Percentiles rank a stretch among this genome's conserved stretches.
These are phyloP conservation scores for Aspergillus sp. DNA, from an alignment of 2,329 filamentous ascomycete genomes.

Conservation along the genomic window DNA sequence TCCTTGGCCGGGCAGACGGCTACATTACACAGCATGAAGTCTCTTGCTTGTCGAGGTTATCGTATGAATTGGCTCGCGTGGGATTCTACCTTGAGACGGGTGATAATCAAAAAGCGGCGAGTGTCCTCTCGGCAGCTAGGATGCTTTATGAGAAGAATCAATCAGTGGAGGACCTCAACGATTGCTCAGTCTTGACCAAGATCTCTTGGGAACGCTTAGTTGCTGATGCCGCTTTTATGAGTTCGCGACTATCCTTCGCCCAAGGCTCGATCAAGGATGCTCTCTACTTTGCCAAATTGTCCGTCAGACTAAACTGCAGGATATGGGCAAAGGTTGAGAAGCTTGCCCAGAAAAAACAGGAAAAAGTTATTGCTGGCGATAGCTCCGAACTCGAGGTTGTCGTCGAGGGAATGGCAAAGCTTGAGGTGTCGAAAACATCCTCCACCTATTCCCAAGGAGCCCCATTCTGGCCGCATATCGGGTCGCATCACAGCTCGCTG, in stretches of 20 bases:
- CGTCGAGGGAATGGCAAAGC: conserved; percentile 39
- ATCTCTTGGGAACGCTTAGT: conserved; percentile 53
- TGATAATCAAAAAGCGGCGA: conserved; percentile 59
- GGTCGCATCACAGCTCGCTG: conserved; percentile 69
- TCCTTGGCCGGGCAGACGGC: conserved; percentile 60
- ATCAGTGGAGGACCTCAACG: conserved; percentile 29
- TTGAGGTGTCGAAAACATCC: conserved; percentile 43
- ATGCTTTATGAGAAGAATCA: conserved; percentile 34
- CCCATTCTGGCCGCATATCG: conserved; percentile 76
- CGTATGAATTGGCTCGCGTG: conserved; percentile 69
- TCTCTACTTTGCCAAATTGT: conserved; percentile 49
- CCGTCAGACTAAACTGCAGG: conserved; percentile 50
- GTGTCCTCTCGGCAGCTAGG: conserved; percentile 31
- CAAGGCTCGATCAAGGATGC: conserved; percentile 48
- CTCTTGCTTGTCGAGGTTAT: conserved; percentile 49
- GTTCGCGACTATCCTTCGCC: conserved; percentile 65
- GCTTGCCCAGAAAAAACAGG: conserved; percentile 36
- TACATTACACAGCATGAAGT: conserved; percentile 44
- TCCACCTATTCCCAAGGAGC: conserved; percentile 57
- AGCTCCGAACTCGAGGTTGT: conserved; percentile 37
- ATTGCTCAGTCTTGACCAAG: conserved; percentile 40
- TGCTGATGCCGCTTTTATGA: conserved; percentile 62
- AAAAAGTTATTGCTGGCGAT: conserved; percentile 23
- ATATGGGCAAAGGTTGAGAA: conserved; percentile 55
- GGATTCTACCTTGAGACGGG: conserved; percentile 72